phyloP scores from a whole-genome alignment of 2,329 filamentous ascomycete species.

The Ophiostoma fasciatum region DNA sequence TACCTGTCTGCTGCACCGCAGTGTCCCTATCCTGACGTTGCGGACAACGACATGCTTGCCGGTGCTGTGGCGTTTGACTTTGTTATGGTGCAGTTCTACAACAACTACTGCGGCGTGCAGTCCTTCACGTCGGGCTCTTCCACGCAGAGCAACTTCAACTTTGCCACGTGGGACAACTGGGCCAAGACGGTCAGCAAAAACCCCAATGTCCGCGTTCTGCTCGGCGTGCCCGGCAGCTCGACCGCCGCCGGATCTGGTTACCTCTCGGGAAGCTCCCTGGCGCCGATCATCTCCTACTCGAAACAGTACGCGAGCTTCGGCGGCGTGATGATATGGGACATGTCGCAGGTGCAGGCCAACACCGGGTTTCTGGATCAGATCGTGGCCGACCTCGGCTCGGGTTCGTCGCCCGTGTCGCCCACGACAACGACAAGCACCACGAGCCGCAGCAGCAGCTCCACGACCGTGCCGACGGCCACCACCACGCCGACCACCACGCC shows the following conservation, averaged over 20 bases:
- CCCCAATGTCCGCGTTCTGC: slow-evolving; percentile 41
- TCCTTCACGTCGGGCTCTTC: slow-evolving; percentile 30
- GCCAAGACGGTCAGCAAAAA: slow-evolving; percentile 42
- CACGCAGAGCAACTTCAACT: slow-evolving; percentile 43
- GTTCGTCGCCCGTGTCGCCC: slow-evolving; percentile 4
- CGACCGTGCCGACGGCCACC: too few species aligned
- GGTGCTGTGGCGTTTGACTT: slow-evolving; percentile 42
- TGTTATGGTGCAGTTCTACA: slow-evolving; percentile 52
- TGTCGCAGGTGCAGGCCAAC: slow-evolving; percentile 45
- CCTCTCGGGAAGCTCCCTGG: slow-evolving; percentile 28
- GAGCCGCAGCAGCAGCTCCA: slow-evolving; percentile 3
- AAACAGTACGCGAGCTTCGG: slow-evolving; percentile 45
- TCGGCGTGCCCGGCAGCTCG: slow-evolving; percentile 42
- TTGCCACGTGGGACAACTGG: slow-evolving; percentile 51
- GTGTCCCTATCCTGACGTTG: slow-evolving; percentile 49
- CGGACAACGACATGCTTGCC: slow-evolving; percentile 41
- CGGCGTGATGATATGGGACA: slow-evolving; percentile 58
- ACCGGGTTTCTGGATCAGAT: slow-evolving; percentile 36
- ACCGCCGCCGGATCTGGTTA: slow-evolving; percentile 42
- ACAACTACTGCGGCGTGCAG: slow-evolving; percentile 49
- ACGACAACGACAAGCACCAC: slow-evolving; percentile 5
- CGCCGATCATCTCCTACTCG: slow-evolving; percentile 35
- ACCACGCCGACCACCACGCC: too few species aligned
- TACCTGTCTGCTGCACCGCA: slow-evolving; percentile 53
- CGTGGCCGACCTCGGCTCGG: slow-evolving; percentile 18